These are phyloP conservation scores for Coccomyxa sp. DNA, from an alignment of 139 green algal species.

Conservation along the genomic window DNA sequence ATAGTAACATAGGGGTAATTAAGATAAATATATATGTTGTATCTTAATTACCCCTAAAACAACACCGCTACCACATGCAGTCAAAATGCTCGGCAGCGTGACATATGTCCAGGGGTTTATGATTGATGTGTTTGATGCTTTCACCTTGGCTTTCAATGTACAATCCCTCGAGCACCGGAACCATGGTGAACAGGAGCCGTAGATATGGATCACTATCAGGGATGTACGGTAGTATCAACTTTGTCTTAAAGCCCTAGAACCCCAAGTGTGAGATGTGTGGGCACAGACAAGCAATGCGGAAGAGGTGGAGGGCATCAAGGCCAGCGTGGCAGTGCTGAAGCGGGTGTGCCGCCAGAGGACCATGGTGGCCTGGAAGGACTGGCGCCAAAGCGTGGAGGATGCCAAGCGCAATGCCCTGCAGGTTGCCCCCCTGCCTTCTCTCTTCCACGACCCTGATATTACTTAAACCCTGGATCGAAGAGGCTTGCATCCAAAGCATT, in stretches of 20 bases:
- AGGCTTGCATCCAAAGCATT: not conserved
- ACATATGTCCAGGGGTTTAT: not conserved
- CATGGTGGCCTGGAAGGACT: constrained; percentile 52
- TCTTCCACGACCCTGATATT: not conserved
- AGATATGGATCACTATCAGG: not conserved
- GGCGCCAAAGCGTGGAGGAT: constrained; percentile 22
- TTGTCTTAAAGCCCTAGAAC: no score
- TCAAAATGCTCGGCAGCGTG: not conserved
- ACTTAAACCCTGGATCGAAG: not conserved
- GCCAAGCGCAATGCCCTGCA: constrained; percentile 1
- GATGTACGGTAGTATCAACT: no score
- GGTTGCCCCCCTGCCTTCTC: not conserved
- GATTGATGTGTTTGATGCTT: not conserved
- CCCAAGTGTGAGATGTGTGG: no score
- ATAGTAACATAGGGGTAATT: not conserved
- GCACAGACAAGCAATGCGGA: not conserved
- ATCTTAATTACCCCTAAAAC: not conserved
- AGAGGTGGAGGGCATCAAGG: constrained; percentile 49
- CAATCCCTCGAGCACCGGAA: not conserved
- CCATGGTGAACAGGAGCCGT: not conserved
- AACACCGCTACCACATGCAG: not conserved
- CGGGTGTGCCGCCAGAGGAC: constrained; percentile 52
- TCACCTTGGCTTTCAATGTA: not conserved
- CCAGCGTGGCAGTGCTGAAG: constrained; percentile 54
- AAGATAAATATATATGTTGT: not conserved